Percentiles rank a stretch among this genome's conserved stretches.
phyloP scores from a whole-genome alignment of 163 green algal species.

The Scenedesmus sp. region DNA sequence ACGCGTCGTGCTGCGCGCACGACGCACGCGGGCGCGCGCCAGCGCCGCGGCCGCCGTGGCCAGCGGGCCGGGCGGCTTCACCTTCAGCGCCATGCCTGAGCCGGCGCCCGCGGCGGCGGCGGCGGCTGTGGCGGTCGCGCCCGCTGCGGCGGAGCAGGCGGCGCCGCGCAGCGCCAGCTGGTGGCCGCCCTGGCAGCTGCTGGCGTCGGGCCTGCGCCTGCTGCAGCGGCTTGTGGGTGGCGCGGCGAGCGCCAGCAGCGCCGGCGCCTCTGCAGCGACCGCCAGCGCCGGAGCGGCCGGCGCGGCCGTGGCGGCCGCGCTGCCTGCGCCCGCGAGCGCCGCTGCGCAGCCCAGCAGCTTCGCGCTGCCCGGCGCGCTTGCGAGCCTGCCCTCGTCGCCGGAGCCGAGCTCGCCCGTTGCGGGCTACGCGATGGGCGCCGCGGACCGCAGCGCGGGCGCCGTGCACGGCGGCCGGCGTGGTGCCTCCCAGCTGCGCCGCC shows the following conservation, averaged over 20 bases:
- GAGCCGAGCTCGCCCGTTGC: too few species aligned
- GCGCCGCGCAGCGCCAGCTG: neutral
- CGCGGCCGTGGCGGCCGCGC: too few species aligned
- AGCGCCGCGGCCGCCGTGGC: neutral
- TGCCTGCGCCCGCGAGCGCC: too few species aligned
- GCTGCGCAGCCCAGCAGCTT: neutral
- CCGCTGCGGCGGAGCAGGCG: neutral
- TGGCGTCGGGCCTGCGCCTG: constrained; percentile 4
- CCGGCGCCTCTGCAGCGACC: neutral
- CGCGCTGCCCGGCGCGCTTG: neutral
- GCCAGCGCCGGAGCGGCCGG: neutral
- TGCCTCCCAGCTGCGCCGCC: neutral
- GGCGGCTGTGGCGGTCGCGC: neutral
- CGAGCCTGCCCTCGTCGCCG: neutral
- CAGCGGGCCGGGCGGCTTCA: neutral
- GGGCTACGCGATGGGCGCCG: too few species aligned
- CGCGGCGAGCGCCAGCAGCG: neutral
- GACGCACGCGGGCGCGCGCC: neutral
- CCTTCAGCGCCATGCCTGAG: neutral
- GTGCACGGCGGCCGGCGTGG: neutral
- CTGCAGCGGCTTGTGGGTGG: constrained; percentile 9
- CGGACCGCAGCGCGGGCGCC: neutral
- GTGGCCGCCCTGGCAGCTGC: constrained; percentile 18
- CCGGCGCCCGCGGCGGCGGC: neutral
- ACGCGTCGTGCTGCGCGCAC: neutral